Base-by-base conservation (phyloP, 495 filamentous ascomycete genomes). In the Opeltia flavorubescens region DNA sequence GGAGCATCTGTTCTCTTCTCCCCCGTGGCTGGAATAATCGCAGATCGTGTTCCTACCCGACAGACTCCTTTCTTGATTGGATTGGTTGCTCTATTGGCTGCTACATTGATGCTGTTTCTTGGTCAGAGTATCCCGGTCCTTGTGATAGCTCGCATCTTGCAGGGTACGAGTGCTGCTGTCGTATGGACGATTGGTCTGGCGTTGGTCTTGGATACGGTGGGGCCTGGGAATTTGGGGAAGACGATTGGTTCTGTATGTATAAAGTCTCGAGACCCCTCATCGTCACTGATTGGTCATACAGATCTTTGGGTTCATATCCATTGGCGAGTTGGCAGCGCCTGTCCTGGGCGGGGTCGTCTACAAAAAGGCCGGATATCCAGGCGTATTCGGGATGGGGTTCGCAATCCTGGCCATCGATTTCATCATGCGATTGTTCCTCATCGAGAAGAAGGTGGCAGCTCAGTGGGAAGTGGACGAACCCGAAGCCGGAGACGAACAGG, bases 131-230 rank as follows among this genome's bases (percentile, higher is more conserved):
- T 81, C 7, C 46, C 64, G 2, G 59, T 77, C 2, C 65, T 83
- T 18, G 59, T 72, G 4, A 17, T 76, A 6, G 79, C 77, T 7
- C 62, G 81, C 20, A 47, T 82, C 6, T 55, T 83, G 17, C 78
- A 85, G 56, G 78, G 80, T 5, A 59, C 72, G 4, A 76, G 75
- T 50, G 73, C 68, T 4, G 79, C 77, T 2, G 66, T 78, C 33
- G 79, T 84, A 0, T 79, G 76, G 67, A 78, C 78, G 0, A 69
- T 78, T 17, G 76, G 77, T 1, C 59, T 83, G 20, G 75, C 78
- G 0, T 58, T 82, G 41, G 61, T 75, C n/a, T 58, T 74, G 12
- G 75, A 80, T 51, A 47, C 30, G n/a, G 76, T 81, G 17, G 66
- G 74, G 0, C 67, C 68, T 13, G 62, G 72, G 36, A 71, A 72